These are phyloP conservation scores for Candida tallmaniae DNA, from an alignment of 805 yeast species.

Conservation along the genomic window DNA sequence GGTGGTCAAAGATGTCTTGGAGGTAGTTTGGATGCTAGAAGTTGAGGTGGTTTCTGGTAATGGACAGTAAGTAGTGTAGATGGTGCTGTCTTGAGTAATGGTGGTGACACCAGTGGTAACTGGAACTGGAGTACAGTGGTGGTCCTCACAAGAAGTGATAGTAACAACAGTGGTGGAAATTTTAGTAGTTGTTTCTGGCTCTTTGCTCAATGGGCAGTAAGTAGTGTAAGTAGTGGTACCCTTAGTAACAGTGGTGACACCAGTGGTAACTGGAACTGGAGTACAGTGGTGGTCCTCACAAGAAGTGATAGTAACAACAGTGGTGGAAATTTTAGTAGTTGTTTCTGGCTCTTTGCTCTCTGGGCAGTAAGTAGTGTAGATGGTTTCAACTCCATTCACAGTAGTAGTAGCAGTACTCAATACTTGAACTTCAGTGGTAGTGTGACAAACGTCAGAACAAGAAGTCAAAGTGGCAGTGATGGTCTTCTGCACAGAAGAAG, in stretches of 20 bases:
- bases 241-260: slow-evolving; percentile 20
- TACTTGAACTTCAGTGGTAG: slow-evolving; percentile 15
- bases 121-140: slow-evolving; percentile 22
- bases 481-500: slow-evolving; percentile 10
- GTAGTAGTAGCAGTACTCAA: slow-evolving; percentile 26
- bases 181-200: slow-evolving; percentile 2
- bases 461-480: slow-evolving; percentile 14
- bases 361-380: slow-evolving; percentile 36
- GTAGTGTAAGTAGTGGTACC: slow-evolving; percentile 20
- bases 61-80: slow-evolving; percentile 22
- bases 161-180: slow-evolving; percentile 24
- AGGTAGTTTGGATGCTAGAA: slow-evolving; percentile 1
- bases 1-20: slow-evolving; percentile 5
- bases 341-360: slow-evolving; percentile 5
- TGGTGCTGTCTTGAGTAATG: slow-evolving; percentile 15
- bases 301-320: slow-evolving; percentile 34
- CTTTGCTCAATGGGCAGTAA: slow-evolving; percentile 14
- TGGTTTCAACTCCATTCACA: slow-evolving; percentile 29
- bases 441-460: slow-evolving; percentile 11
- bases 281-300: slow-evolving; percentile 31
- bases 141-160: slow-evolving; percentile 29
- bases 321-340: slow-evolving; percentile 17
- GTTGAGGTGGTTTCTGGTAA: slow-evolving; percentile 10
- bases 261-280: slow-evolving; percentile 27
- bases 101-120: slow-evolving; percentile 30